Evolutionary conservation across 495 filamentous ascomycete species (phyloP).

Genomic region (Podospora conica): DNA sequence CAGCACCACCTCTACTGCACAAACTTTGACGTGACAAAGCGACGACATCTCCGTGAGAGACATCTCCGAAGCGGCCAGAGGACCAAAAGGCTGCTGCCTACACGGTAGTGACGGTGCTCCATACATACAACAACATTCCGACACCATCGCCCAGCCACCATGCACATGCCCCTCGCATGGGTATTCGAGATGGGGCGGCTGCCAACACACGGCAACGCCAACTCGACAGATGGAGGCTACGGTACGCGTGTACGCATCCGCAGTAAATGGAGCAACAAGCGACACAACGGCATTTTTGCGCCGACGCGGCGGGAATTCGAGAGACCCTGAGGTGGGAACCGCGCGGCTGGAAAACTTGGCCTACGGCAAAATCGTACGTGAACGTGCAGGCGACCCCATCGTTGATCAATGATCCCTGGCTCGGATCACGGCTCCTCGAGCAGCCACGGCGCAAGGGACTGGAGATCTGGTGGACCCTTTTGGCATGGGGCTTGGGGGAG

Average conservation of each 20-base stretch:
- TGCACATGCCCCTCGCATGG: neutral
- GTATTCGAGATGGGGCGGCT: neutral
- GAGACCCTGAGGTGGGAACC: neutral
- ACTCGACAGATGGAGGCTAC: neutral
- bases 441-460: neutral
- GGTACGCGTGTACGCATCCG: neutral
- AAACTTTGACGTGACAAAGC: neutral
- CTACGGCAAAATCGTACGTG: neutral
- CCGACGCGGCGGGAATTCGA: neutral
- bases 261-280: too few relatives aligned
- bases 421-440: neutral
- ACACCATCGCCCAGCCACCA: neutral
- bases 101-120: too few relatives aligned
- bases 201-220: neutral
- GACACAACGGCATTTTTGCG: neutral
- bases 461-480: neutral
- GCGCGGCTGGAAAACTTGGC: neutral
- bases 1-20: neutral
- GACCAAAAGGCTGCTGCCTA: neutral
- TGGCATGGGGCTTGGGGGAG: too few relatives aligned
- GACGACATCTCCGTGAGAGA: neutral
- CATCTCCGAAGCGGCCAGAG: too few relatives aligned
- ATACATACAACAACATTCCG: too few relatives aligned
- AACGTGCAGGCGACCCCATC: neutral
- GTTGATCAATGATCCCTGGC: neutral